Base-by-base conservation (phyloP, 352 stramenopile genomes). In the Phytophthora quininea region DNA sequence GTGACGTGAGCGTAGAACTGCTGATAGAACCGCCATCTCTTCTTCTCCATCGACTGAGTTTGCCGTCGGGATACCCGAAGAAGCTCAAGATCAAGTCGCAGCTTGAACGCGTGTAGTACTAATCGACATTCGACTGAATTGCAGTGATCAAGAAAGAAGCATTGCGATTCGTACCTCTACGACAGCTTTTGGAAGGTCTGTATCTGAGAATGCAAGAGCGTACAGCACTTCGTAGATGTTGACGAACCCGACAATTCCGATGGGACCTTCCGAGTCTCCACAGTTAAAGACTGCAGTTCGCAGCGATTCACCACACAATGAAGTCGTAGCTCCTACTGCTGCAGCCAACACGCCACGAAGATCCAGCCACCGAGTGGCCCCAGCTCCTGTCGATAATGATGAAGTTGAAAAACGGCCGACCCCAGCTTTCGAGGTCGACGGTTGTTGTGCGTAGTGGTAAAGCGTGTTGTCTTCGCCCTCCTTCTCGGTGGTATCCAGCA, bases 401-500 rank as follows among this genome's bases (percentile, higher is more conserved):
- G 15, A 33, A 11, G 45, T 52, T 37, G 62, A 71, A 38, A 71
- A 68, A 33, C 55, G 56, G 14, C 46, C 56, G n/a, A 59, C 54
- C 4, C 29, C 33, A 15, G 42, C 11, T 35, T 51, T 59, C 3
- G 30, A 54, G 27, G 14, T 27, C 3, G 42, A 14, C 12, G 27
- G 37, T 0, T 42, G n/a, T 8, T 65, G 55, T 7, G 54, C 50
- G 27, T 65, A 78, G 51, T 85, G 80, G 50, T 89, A 80, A 27
- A 92, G 71, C 24, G 62, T 64, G 40, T 91, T 92, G 71, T 89
- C 82, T 62, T 92, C 79, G 30, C 82, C 84, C 64, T 92, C 84
- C 29, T 82, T 83, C 67, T 91, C 74, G 0, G 69, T 81, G 62
- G 82, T 90, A 54, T 89, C 80, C 19, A 92, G 69, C 43, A 91